Conservation (phyloP, 306 rosid genomes). For the Vigna unguiculata region DNA sequence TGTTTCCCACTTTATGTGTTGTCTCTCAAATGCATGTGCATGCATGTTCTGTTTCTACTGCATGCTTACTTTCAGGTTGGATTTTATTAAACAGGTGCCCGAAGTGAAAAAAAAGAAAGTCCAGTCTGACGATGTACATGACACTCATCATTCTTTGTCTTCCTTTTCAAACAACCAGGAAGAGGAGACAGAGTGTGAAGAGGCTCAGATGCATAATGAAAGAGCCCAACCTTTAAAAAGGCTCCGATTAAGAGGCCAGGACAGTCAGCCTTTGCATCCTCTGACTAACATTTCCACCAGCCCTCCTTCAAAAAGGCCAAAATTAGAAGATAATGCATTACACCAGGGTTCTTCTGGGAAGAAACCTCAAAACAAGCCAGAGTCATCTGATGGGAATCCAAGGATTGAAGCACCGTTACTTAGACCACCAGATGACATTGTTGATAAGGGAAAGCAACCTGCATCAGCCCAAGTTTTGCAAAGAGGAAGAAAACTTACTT, state of each 20-base stretch:
- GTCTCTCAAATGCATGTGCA: not conserved
- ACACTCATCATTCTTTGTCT: conserved; percentile 30
- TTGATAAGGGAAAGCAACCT: conserved; percentile 78
- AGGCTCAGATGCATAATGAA: conserved; percentile 49
- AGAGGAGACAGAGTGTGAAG: conserved; percentile 63
- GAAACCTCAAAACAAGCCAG: conserved; percentile 44
- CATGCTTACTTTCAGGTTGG: conserved; percentile 24
- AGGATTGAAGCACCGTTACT: conserved; percentile 49
- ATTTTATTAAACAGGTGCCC: conserved; percentile 55
- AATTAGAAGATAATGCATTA: conserved; percentile 49
- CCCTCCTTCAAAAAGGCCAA: conserved; percentile 55
- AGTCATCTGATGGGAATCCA: conserved; percentile 42
- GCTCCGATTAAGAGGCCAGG: conserved; percentile 68
- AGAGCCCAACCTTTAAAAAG: conserved; percentile 75
- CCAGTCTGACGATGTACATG: conserved; percentile 49
- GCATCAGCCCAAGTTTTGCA: conserved; percentile 43
- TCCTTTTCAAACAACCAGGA: conserved; percentile 51
- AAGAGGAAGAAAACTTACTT: conserved; percentile 46
- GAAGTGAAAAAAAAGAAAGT: conserved; percentile 51
- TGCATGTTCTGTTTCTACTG: not conserved
- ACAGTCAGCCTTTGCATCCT: conserved; percentile 50
- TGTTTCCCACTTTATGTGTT: conserved; percentile 27
- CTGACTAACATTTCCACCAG: conserved; percentile 34
- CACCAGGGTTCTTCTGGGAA: conserved; percentile 43
- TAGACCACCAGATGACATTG: conserved; percentile 41